These are phyloP conservation scores for Boletus rubroflammeus DNA, from an alignment of 768 basidiomycete species.

Conservation along the genomic window DNA sequence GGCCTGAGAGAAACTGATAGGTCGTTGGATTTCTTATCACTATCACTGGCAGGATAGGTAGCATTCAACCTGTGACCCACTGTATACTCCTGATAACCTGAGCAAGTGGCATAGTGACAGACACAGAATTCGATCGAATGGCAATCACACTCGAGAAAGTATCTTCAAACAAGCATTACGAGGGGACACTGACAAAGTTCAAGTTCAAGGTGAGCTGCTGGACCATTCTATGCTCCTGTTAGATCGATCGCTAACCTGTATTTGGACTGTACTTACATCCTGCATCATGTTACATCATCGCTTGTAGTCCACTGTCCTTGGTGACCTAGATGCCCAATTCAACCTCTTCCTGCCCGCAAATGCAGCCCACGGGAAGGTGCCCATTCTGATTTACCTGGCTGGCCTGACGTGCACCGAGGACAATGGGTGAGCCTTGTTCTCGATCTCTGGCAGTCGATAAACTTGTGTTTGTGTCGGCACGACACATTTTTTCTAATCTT, in stretches of 20 bases:
- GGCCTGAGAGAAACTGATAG: background rate
- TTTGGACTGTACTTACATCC: background rate
- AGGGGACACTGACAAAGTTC: conserved; percentile 82
- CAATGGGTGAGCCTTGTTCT: conserved; percentile 60
- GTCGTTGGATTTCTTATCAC: background rate
- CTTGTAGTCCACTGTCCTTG: conserved; percentile 62
- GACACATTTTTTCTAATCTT: background rate
- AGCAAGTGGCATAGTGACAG: background rate
- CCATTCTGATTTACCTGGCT: conserved; percentile 81
- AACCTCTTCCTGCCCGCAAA: conserved; percentile 84
- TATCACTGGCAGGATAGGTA: background rate
- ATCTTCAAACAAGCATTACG: conserved; percentile 75
- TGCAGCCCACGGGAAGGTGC: conserved; percentile 52
- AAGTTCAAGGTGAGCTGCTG: conserved; percentile 61
- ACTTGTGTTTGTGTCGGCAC: background rate
- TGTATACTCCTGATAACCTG: background rate
- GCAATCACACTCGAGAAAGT: conserved; percentile 53
- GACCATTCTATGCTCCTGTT: background rate
- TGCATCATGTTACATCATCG: background rate
- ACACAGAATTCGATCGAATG: conserved; percentile 6
- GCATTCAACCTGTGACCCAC: background rate
- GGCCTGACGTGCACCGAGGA: conserved; percentile 92
- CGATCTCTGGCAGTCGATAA: background rate
- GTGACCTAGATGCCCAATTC: conserved; percentile 70
- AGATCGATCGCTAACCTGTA: background rate